A percentile compares a stretch with the other conserved stretches of the same genome.
phyloP scores from a whole-genome alignment of 345 rosid species.

The Syzygium aqueum region DNA sequence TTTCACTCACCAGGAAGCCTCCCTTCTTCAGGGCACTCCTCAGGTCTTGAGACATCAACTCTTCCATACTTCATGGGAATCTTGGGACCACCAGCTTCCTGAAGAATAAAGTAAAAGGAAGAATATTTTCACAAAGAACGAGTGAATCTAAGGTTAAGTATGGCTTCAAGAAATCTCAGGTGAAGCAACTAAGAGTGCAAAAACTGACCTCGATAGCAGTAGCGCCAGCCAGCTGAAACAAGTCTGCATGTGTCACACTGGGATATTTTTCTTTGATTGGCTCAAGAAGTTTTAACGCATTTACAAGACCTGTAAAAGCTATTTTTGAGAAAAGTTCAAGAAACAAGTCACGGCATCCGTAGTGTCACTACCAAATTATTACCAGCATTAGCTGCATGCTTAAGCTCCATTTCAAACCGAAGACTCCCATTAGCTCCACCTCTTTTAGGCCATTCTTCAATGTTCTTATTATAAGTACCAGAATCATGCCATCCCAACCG shows the following conservation, averaged over 20 bases:
- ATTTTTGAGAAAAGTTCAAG: constrained; percentile 2
- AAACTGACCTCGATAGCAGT: constrained; percentile 77
- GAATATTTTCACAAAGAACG: background rate
- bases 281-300: constrained; percentile 70
- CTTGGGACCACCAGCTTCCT: constrained; percentile 96
- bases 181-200: background rate
- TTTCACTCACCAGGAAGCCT: constrained; percentile 85
- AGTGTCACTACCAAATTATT: constrained; percentile 1
- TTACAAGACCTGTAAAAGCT: constrained; percentile 57
- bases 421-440: constrained; percentile 97
- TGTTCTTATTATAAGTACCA: constrained; percentile 86
- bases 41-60: constrained; percentile 67
- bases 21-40: constrained; percentile 94
- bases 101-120: constrained; percentile 3
- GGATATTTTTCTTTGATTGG: constrained; percentile 83
- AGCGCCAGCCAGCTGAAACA: constrained; percentile 93
- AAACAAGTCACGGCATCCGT: background rate
- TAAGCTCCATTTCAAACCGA: constrained; percentile 83
- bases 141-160: background rate
- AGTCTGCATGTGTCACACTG: constrained; percentile 74
- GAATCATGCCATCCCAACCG: constrained; percentile 98
- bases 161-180: background rate
- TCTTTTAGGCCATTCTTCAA: constrained; percentile 83
- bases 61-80: constrained; percentile 94
- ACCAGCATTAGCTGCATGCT: constrained; percentile 97